phyloP scores from a whole-genome alignment of 257 asterid species.

The Lantana camara region DNA sequence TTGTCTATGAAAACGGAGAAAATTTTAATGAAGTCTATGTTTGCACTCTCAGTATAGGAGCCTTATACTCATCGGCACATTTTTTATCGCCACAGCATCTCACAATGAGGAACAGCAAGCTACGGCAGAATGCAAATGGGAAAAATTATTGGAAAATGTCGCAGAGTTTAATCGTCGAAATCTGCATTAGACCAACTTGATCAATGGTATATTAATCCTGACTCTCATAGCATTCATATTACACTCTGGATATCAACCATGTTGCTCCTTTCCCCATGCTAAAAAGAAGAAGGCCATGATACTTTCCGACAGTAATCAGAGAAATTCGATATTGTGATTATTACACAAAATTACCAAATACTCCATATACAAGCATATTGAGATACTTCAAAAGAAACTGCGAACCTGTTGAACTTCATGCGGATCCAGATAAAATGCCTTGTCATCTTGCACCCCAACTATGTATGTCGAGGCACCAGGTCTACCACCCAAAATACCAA shows the following conservation, averaged over 20 bases:
- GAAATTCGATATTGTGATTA: neutral
- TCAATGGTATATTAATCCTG: neutral
- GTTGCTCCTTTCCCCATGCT: no score
- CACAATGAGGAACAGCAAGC: neutral
- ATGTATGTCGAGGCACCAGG: constrained; percentile 97
- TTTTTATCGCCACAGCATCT: constrained; percentile 8
- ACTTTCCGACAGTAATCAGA: neutral
- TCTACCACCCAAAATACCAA: constrained; percentile 93
- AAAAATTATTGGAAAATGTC: neutral
- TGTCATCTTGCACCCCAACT: constrained; percentile 95
- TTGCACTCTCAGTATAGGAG: neutral
- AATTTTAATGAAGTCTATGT: neutral
- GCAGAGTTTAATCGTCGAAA: neutral
- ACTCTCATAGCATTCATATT: neutral
- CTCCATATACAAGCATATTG: constrained; percentile 20
- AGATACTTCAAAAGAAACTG: constrained; percentile 21
- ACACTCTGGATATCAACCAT: neutral
- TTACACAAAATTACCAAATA: constrained; percentile 8
- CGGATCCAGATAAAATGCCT: constrained; percentile 93
- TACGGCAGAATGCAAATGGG: constrained; percentile 4
- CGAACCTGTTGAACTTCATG: constrained; percentile 95
- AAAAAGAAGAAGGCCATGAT: neutral
- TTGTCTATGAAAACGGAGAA: neutral
- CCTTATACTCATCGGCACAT: neutral
- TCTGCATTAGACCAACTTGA: constrained; percentile 9